phyloP scores from a whole-genome alignment of 1,139 yeast genomes.

The Suhomyces chickasaworum region DNA sequence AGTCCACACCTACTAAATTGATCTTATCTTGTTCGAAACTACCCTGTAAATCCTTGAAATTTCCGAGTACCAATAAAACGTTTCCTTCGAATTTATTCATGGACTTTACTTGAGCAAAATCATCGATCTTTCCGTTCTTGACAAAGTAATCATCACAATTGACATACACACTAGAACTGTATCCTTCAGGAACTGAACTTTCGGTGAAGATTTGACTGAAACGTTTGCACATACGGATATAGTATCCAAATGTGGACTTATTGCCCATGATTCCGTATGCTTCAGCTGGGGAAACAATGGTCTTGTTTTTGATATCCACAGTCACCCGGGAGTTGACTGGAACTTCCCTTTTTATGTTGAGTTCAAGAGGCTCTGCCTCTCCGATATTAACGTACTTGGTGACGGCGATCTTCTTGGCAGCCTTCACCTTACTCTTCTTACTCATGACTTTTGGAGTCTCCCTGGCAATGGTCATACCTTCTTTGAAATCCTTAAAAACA shows the following conservation, averaged over 20 bases:
- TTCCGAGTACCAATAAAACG: conserved; percentile 62
- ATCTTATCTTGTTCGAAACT: conserved; percentile 53
- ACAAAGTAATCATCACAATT: conserved; percentile 66
- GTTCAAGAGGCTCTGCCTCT: conserved; percentile 53
- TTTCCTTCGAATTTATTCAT: conserved; percentile 23
- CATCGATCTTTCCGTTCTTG: conserved; percentile 23
- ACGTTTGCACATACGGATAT: conserved; percentile 63
- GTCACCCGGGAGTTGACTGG: conserved; percentile 84
- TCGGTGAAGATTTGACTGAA: conserved; percentile 74
- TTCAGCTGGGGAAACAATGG: conserved; percentile 68
- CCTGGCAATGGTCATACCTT: conserved; percentile 72
- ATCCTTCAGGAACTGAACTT: conserved; percentile 63
- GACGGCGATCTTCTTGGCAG: conserved; percentile 52
- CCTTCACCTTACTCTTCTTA: conserved; percentile 42
- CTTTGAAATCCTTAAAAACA: conserved; percentile 45
- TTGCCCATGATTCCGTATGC: conserved; percentile 71
- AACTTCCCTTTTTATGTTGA: conserved; percentile 57
- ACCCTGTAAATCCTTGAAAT: conserved; percentile 55
- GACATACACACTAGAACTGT: conserved; percentile 64
- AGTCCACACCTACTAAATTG: conserved; percentile 54
- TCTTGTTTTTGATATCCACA: conserved; percentile 62
- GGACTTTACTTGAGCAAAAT: conserved; percentile 16
- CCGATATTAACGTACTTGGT: conserved; percentile 83
- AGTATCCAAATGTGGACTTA: conserved; percentile 69
- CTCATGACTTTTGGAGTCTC: conserved; percentile 42